Conservation (phyloP, 1,284 basidiomycete genomes). For the Ceratobasidium sp. region DNA sequence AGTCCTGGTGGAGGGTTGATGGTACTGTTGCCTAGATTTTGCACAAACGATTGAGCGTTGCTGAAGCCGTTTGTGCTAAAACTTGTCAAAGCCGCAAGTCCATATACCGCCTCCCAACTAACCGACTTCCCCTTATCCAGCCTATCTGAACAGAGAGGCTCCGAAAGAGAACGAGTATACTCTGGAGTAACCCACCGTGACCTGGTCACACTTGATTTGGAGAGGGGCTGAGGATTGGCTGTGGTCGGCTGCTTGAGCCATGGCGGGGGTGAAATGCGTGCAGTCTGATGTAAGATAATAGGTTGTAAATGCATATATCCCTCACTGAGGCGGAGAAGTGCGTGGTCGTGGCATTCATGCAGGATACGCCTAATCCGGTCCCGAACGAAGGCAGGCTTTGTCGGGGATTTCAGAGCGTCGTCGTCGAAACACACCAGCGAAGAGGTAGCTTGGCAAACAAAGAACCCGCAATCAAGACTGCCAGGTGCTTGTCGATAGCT, state of each 20-base stretch:
- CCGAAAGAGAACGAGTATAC: background rate
- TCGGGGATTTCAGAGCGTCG: too few relatives aligned
- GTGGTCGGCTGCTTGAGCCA: background rate
- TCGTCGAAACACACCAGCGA: too few relatives aligned
- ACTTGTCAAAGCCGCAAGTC: background rate
- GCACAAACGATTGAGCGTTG: background rate
- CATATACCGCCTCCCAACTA: background rate
- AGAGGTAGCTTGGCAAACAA: slow-evolving; percentile 18
- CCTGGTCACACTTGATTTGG: background rate
- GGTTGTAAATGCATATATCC: background rate
- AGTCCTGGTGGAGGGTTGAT: background rate
- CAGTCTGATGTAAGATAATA: background rate
- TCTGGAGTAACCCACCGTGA: background rate
- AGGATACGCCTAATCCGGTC: background rate
- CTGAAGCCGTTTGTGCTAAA: background rate
- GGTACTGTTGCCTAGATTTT: background rate
- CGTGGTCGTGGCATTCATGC: background rate
- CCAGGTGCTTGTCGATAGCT: background rate
- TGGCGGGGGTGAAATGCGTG: background rate
- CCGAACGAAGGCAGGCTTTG: too few relatives aligned
- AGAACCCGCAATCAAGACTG: background rate
- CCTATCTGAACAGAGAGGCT: background rate
- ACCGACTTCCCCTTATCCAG: background rate
- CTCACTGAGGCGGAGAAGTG: background rate
- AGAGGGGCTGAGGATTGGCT: background rate